These are phyloP conservation scores for Fusarium equiseti DNA, from an alignment of 2,329 filamentous ascomycete species.

Conservation along the genomic window DNA sequence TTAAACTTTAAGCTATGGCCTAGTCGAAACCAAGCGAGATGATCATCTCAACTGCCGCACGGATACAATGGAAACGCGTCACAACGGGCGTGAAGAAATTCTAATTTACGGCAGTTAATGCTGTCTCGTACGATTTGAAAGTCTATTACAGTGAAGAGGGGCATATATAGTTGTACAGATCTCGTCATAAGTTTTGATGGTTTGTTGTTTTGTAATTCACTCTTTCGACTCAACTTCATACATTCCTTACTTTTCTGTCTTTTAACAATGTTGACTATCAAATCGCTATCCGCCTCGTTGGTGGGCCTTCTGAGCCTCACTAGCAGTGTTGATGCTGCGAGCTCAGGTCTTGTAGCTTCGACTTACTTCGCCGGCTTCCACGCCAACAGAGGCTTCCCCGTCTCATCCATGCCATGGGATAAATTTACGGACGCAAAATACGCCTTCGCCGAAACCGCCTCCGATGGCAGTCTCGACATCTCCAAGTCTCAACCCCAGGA, in stretches of 20 bases:
- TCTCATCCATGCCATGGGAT: constrained; percentile 35
- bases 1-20: constrained; percentile 21
- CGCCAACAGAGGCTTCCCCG: constrained; percentile 33
- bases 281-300: constrained; percentile 24
- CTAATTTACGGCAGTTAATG: constrained; percentile 1
- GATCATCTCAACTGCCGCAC: constrained; percentile 22
- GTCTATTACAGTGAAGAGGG: neutral
- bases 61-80: neutral
- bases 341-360: constrained; percentile 28
- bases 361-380: constrained; percentile 44
- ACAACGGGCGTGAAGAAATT: constrained; percentile 2
- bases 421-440: constrained; percentile 43
- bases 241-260: constrained; percentile 4
- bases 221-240: neutral
- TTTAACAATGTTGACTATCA: constrained; percentile 6
- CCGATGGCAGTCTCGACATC: constrained; percentile 31
- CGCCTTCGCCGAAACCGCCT: constrained; percentile 39
- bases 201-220: neutral
- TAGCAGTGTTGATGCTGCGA: neutral
- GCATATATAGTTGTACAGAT: constrained; percentile 10
- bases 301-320: constrained; percentile 28
- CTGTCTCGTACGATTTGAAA: neutral
- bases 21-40: neutral
- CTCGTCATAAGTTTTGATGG: neutral
- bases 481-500: constrained; percentile 27